Base-by-base conservation (phyloP, 768 basidiomycete genomes). In the Hericium coralloides region DNA sequence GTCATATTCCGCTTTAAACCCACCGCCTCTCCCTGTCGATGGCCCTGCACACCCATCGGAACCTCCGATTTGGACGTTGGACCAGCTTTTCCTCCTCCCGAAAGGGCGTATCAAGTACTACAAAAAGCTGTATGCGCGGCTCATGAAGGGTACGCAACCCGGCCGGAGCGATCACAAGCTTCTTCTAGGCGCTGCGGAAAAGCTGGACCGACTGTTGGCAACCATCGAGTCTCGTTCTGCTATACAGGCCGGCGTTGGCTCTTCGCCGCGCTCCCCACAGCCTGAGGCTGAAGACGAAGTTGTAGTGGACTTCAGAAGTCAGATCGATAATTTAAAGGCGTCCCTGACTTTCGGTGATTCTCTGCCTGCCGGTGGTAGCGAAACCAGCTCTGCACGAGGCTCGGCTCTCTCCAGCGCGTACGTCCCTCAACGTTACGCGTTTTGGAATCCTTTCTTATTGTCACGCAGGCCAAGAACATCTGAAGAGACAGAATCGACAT, bases 91-190 rank as follows among this genome's bases (percentile, higher is more conserved):
- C 74, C 72, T 88, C 12, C 79, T 98, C 9, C 97, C 97, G 0
- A 87, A 85, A 65, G 75, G 76, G 14, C 83, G 97, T 45, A 73
- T 99, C 56, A 84, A 84, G 64, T 98, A 99, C 70, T 98, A 98
- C 75, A 85, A 83, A 66, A 95, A 89, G 68, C 76, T 98, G 0
- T 98, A 98, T 67, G 78, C 81, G 52, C 82, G 88, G 51, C 73
- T 98, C 48, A 73, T 98, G 50, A 92, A 89, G 71, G 90, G 87
- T 65, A 94, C 93, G 1, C 81, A 83, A 25, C 85, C 90, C 4
- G 93, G 94, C 17, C 77, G 85, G 64, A 91, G 85, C 61, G 95
- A 98, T 68, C 87, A 98, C 68, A 80, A 78, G 36, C 72, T 97
- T 22, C 78, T 98, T 20, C 73, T 87, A 6, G 81, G 81, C 5